A percentile compares a stretch with the other conserved stretches of the same genome.
Evolutionary conservation across 1,139 yeast genomes (phyloP).

Genomic region (Blastobotrys ciferrii): DNA sequence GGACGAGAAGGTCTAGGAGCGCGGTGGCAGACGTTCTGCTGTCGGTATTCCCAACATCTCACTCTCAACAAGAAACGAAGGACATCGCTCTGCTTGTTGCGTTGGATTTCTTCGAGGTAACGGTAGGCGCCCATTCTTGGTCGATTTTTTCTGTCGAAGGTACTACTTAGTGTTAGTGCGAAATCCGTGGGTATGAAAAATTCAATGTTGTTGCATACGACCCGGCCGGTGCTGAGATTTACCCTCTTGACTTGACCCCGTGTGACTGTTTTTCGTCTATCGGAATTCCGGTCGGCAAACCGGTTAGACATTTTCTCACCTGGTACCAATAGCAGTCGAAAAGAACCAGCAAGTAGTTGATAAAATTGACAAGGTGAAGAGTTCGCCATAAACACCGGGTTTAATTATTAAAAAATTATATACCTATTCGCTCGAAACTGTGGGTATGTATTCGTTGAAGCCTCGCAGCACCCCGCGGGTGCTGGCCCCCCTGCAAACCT

Average conservation of each 20-base stretch:
- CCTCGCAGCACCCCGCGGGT: no score
- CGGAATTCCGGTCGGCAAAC: constrained; percentile 10
- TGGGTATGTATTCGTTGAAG: no score
- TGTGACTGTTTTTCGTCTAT: constrained; percentile 9
- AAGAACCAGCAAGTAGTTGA: no score
- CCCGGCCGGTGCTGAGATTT: neutral
- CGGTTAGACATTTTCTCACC: neutral
- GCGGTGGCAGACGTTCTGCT: constrained; percentile 97
- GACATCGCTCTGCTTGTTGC: constrained; percentile 99
- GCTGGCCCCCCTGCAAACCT: no score
- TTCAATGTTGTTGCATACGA: neutral
- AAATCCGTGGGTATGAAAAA: neutral
- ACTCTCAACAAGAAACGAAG: constrained; percentile 98
- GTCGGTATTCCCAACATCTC: constrained; percentile 99
- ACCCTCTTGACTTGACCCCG: neutral
- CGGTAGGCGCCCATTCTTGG: constrained; percentile 96
- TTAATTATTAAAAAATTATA: no score
- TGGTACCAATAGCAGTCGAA: no score
- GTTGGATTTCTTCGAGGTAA: constrained; percentile 98
- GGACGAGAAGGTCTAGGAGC: constrained; percentile 99
- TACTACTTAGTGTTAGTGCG: constrained; percentile 3
- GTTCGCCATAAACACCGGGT: no score
- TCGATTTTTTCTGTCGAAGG: constrained; percentile 15
- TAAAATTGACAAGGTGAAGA: no score
- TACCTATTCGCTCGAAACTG: no score